Evolutionary conservation across 495 filamentous ascomycete species (phyloP).

Genomic region (Talaromyces wortmannii): DNA sequence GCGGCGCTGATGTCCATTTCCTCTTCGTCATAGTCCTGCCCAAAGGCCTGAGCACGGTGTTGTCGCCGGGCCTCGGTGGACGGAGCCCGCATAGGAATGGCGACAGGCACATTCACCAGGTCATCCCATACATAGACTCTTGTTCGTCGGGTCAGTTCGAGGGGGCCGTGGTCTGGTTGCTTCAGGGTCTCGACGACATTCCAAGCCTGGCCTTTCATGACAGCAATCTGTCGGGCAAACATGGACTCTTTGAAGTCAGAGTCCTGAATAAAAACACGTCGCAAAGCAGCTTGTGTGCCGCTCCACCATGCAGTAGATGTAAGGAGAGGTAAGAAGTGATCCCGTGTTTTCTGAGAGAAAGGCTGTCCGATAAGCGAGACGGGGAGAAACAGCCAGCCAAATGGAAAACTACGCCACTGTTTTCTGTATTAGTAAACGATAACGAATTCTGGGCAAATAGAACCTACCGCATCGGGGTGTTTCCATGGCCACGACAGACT

Average conservation of each 20-base stretch:
- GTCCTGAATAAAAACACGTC: constrained; percentile 81
- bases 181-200: constrained; percentile 98
- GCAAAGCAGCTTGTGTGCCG: constrained; percentile 80
- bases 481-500: constrained; percentile 99
- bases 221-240: constrained; percentile 93
- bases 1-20: constrained; percentile 89
- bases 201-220: constrained; percentile 99
- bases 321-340: constrained; percentile 88
- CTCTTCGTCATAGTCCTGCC: constrained; percentile 53
- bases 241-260: constrained; percentile 96
- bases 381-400: constrained; percentile 96
- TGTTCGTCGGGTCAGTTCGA: constrained; percentile 84
- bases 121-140: constrained; percentile 98
- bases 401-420: constrained; percentile 84
- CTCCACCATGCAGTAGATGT: constrained; percentile 97
- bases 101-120: constrained; percentile 89
- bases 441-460: background rate
- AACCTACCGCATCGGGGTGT: constrained; percentile 81
- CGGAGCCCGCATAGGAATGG: constrained; percentile 78
- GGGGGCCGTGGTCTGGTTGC: constrained; percentile 79
- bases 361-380: constrained; percentile 94
- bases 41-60: constrained; percentile 40
- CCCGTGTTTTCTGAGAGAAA: constrained; percentile 85
- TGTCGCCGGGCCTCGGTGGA: constrained; percentile 68
- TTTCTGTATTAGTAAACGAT: constrained; percentile 11